phyloP scores from a whole-genome alignment of 768 basidiomycete genomes.

The Lentinula detonsa region DNA sequence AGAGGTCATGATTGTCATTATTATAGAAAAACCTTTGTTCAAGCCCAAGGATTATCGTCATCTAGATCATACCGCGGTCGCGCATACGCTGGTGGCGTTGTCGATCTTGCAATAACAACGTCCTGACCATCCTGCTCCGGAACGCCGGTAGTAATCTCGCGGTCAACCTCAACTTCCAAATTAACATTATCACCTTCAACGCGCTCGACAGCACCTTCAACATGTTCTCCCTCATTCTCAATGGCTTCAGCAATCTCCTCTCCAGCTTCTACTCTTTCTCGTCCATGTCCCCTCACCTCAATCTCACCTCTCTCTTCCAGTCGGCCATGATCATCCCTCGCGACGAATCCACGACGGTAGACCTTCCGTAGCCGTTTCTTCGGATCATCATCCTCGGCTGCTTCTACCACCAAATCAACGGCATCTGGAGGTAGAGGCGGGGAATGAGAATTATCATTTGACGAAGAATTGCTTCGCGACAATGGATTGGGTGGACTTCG shows the following conservation, averaged over 20 bases:
- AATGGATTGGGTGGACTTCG: constrained; percentile 23
- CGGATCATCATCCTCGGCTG: constrained; percentile 47
- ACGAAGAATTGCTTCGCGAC: constrained; percentile 25
- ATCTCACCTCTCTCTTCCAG: constrained; percentile 30
- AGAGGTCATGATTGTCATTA: not conserved
- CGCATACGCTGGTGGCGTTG: constrained; percentile 43
- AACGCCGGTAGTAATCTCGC: constrained; percentile 18
- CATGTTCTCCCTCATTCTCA: constrained; percentile 18
- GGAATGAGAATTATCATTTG: constrained; percentile 19
- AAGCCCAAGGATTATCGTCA: constrained; percentile 59
- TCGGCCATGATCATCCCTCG: constrained; percentile 25
- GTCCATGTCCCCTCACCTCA: constrained; percentile 25
- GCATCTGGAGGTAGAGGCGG: constrained; percentile 59
- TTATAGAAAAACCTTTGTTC: not conserved
- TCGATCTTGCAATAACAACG: constrained; percentile 23
- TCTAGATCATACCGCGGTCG: constrained; percentile 29
- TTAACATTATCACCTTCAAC: constrained; percentile 10
- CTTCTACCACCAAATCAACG: constrained; percentile 84
- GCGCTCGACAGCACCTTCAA: not conserved
- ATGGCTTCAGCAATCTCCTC: constrained; percentile 31
- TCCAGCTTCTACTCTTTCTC: constrained; percentile 28
- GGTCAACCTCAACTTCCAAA: constrained; percentile 19
- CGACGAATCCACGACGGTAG: constrained; percentile 44
- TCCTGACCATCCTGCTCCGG: constrained; percentile 10
- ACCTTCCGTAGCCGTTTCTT: constrained; percentile 43